A percentile compares a stretch with the other conserved stretches of the same genome.
phyloP scores from a whole-genome alignment of 1,284 basidiomycete species.

The Rhizoctonia solani region DNA sequence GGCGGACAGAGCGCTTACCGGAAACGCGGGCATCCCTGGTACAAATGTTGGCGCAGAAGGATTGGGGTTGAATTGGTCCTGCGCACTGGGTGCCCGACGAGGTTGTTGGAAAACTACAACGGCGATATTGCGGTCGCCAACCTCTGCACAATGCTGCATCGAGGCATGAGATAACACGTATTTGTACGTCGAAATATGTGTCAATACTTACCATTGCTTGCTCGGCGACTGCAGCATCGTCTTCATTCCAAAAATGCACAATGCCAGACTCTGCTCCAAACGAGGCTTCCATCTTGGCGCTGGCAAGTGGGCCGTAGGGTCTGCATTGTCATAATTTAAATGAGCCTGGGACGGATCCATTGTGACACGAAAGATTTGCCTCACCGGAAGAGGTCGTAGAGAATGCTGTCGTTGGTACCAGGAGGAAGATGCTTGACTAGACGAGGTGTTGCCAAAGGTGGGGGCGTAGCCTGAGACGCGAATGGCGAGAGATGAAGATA shows the following conservation, averaged over 20 bases:
- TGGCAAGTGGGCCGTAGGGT: constrained; percentile 71
- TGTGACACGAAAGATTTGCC: not conserved
- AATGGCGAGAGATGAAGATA: constrained; percentile 70
- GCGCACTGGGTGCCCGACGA: constrained; percentile 49
- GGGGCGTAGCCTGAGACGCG: constrained; percentile 68
- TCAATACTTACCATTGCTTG: constrained; percentile 55
- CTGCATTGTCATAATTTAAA: constrained; percentile 42
- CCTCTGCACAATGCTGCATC: constrained; percentile 65
- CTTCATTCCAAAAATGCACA: constrained; percentile 87
- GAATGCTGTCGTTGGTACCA: constrained; percentile 64
- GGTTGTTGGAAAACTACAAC: constrained; percentile 71
- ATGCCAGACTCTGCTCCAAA: constrained; percentile 73
- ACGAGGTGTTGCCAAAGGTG: constrained; percentile 71
- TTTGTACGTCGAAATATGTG: not conserved
- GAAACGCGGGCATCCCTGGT: constrained; percentile 51
- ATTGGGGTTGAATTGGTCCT: constrained; percentile 60
- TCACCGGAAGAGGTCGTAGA: constrained; percentile 68
- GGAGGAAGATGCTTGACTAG: constrained; percentile 75
- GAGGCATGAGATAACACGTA: not conserved
- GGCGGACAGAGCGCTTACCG: constrained; percentile 4
- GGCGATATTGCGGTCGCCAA: constrained; percentile 78
- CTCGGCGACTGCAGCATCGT: constrained; percentile 78
- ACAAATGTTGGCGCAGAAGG: constrained; percentile 73
- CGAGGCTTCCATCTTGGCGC: constrained; percentile 68
- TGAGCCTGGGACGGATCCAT: not conserved